These are phyloP conservation scores for Borealophlyctis nickersoniae DNA, from an alignment of 192 early-diverging fungal species.

Conservation along the genomic window DNA sequence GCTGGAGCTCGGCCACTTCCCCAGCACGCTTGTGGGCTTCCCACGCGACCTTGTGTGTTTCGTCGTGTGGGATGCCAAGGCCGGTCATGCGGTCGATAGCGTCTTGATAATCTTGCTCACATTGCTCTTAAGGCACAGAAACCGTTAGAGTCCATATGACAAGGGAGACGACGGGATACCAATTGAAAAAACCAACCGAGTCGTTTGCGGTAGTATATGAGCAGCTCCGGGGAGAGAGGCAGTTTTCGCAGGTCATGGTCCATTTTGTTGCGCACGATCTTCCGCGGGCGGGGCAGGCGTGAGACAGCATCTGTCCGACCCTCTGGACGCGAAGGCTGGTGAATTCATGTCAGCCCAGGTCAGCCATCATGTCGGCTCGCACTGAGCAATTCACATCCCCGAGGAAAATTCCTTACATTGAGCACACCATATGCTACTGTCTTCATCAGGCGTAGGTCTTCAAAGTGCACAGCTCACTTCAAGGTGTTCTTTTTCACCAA, in stretches of 20 bases:
- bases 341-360: no score
- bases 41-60: slow-evolving; percentile 43
- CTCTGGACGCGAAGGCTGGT: no score
- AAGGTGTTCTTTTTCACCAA: no score
- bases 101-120: slow-evolving; percentile 39
- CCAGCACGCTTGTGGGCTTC: slow-evolving; percentile 43
- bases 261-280: no score
- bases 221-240: slow-evolving; percentile 36
- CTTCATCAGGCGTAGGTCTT: no score
- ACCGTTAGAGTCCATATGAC: not conserved
- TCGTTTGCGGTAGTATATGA: slow-evolving; percentile 32
- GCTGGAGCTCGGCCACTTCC: slow-evolving; percentile 50
- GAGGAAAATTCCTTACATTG: no score
- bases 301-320: no score
- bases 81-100: slow-evolving; percentile 34
- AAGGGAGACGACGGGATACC: not conserved
- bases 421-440: no score
- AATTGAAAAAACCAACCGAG: slow-evolving; percentile 13
- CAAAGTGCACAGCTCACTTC: no score
- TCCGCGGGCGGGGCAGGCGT: no score
- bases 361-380: no score
- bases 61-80: slow-evolving; percentile 43
- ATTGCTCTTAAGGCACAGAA: slow-evolving; percentile 33
- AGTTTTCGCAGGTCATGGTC: slow-evolving; percentile 22
- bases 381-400: no score